A percentile compares a stretch with the other conserved stretches of the same genome.
These are phyloP conservation scores for Eucalyptus cloeziana DNA, from an alignment of 345 rosid genomes.

Conservation along the genomic window DNA sequence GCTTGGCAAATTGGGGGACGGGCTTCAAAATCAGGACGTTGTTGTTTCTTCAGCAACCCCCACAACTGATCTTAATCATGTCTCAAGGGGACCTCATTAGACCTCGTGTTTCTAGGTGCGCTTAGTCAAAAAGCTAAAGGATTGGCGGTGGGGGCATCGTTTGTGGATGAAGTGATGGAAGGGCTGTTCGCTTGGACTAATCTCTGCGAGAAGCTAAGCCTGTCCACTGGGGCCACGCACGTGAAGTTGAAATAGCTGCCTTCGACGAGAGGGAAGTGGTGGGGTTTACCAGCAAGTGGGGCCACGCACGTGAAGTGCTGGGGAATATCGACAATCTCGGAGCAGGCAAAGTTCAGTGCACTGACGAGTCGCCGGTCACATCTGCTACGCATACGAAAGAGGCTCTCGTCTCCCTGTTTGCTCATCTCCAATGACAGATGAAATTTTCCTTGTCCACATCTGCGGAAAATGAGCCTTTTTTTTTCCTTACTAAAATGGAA, in stretches of 20 bases:
- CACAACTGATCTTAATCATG: not conserved
- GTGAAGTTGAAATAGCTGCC: not conserved
- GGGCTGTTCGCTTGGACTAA: not conserved
- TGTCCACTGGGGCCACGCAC: not conserved
- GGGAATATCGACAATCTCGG: not conserved
- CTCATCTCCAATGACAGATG: not conserved
- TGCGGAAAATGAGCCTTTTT: not conserved
- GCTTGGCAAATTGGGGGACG: not conserved
- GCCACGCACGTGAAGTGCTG: too few relatives aligned
- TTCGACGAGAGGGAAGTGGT: not conserved
- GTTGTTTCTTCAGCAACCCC: not conserved
- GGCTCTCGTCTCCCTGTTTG: not conserved
- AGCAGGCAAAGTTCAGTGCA: not conserved
- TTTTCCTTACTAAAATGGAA: not conserved
- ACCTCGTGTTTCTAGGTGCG: not conserved
- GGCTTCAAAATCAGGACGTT: not conserved
- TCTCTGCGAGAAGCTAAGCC: not conserved
- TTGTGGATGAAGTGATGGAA: not conserved
- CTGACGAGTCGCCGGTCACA: not conserved
- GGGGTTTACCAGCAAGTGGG: not conserved
- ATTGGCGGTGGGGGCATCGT: not conserved
- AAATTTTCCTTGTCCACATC: not conserved
- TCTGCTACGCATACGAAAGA: not conserved
- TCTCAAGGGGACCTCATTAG: not conserved
- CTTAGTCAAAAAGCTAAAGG: not conserved